phyloP scores from a whole-genome alignment of 2,329 filamentous ascomycete species.

The Ophiostoma ips region DNA sequence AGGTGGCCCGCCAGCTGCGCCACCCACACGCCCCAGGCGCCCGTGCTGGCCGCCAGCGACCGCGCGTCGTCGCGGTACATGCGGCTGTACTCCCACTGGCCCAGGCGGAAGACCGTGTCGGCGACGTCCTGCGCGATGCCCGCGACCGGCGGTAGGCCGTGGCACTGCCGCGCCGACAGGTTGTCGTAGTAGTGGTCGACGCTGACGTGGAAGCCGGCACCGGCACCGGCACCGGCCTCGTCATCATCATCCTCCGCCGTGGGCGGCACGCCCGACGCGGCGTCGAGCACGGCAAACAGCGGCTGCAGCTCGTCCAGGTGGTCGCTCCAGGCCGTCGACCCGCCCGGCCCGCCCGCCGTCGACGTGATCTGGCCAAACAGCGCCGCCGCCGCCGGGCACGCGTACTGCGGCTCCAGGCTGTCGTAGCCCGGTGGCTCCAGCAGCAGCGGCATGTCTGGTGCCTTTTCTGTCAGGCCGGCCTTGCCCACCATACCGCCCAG shows the following conservation, averaged over 20 bases:
- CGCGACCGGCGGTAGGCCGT: slow-evolving; percentile 46
- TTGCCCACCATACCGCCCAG: slow-evolving; percentile 54
- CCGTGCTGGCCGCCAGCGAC: slow-evolving; percentile 47
- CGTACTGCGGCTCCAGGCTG: slow-evolving; percentile 60
- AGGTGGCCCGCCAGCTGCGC: slow-evolving; percentile 57
- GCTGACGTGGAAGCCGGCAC: slow-evolving; percentile 52
- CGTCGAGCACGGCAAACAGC: slow-evolving; percentile 49
- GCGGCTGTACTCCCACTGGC: slow-evolving; percentile 69
- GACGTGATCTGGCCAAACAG: slow-evolving; percentile 7
- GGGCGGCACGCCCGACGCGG: slow-evolving; percentile 57
- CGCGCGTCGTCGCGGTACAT: slow-evolving; percentile 55
- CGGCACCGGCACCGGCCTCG: no score
- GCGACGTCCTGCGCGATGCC: slow-evolving; percentile 45
- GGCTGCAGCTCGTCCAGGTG: slow-evolving; percentile 21
- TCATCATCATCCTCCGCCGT: slow-evolving; percentile 33
- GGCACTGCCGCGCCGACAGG: slow-evolving; percentile 64
- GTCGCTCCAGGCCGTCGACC: slow-evolving; percentile 6
- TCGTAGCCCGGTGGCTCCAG: slow-evolving; percentile 47
- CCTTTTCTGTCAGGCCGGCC: slow-evolving; percentile 41
- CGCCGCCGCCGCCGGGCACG: slow-evolving; percentile 38
- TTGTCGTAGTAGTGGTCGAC: slow-evolving; percentile 82
- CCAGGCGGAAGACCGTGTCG: slow-evolving; percentile 59
- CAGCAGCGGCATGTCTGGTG: slow-evolving; percentile 31
- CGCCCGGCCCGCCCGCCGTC: background rate
- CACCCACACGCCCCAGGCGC: slow-evolving; percentile 57